These are phyloP conservation scores for Colletotrichum truncatum DNA, from an alignment of 2,329 filamentous ascomycete genomes.

Conservation along the genomic window DNA sequence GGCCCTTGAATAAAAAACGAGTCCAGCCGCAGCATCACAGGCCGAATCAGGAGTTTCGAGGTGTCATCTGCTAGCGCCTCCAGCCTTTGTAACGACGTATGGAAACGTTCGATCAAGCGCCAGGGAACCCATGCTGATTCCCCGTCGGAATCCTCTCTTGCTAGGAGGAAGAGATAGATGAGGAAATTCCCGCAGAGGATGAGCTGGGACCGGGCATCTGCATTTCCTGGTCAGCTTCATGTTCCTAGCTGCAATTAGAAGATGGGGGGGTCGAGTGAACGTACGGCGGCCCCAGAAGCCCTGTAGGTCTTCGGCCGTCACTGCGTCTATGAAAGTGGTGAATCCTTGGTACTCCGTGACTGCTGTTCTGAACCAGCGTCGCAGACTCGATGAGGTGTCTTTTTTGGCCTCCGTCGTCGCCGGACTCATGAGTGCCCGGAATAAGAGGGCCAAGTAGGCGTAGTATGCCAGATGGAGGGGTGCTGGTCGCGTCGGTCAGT, in stretches of 20 bases:
- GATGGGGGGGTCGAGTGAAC: slow-evolving; percentile 31
- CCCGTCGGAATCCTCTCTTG: slow-evolving; percentile 44
- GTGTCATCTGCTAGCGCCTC: slow-evolving; percentile 40
- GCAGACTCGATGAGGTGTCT: slow-evolving; percentile 44
- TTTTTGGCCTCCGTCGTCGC: slow-evolving; percentile 51
- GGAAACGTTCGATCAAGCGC: slow-evolving; percentile 46
- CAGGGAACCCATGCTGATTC: slow-evolving; percentile 46
- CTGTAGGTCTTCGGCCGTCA: slow-evolving; percentile 45
- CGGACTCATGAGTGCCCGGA: slow-evolving; percentile 55
- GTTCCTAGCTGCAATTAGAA: not conserved
- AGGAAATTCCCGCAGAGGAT: slow-evolving; percentile 58
- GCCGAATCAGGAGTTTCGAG: slow-evolving; percentile 43
- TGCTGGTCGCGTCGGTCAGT: slow-evolving; percentile 27
- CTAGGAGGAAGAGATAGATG: slow-evolving; percentile 56
- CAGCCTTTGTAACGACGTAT: slow-evolving; percentile 45
- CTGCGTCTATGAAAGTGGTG: slow-evolving; percentile 45
- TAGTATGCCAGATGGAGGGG: slow-evolving; percentile 54
- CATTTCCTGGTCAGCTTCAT: not conserved
- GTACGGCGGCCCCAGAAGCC: slow-evolving; percentile 56
- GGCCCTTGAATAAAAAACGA: slow-evolving; percentile 50
- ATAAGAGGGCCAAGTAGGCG: slow-evolving; percentile 50
- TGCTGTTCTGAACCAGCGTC: slow-evolving; percentile 44
- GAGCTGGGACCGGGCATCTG: slow-evolving; percentile 51
- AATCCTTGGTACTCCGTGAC: slow-evolving; percentile 48
- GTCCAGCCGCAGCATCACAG: slow-evolving; percentile 47